A percentile compares a stretch with the other conserved stretches of the same genome.
These are phyloP conservation scores for Pittosporum tobira DNA, from an alignment of 129 eudicot genomes.

Conservation along the genomic window DNA sequence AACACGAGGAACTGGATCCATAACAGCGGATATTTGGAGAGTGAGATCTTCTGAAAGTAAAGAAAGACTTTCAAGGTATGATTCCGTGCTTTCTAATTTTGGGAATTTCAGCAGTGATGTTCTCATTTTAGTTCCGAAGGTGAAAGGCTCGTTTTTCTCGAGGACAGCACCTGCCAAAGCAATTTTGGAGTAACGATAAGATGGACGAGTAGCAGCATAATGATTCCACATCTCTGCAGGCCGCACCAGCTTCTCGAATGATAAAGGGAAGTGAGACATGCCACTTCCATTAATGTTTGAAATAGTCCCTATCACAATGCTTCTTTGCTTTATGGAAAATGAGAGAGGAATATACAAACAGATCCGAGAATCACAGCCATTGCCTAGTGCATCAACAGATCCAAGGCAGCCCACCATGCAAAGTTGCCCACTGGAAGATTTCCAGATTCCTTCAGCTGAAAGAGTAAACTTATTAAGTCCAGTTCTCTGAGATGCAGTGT, in stretches of 20 bases:
- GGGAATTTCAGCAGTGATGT: conserved; percentile 73
- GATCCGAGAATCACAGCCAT: conserved; percentile 59
- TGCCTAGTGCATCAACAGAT: conserved; percentile 17
- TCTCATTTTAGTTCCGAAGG: conserved; percentile 51
- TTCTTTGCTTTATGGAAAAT: conserved; percentile 75
- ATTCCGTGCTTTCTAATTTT: conserved; percentile 49
- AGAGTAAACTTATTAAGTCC: conserved; percentile 80
- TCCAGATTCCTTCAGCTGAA: conserved; percentile 87
- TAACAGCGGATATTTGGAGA: conserved; percentile 57
- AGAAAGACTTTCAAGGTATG: conserved; percentile 39
- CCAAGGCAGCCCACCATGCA: conserved; percentile 92
- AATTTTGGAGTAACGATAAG: conserved; percentile 63
- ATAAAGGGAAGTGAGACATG: conserved; percentile 50
- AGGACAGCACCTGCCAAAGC: conserved; percentile 52
- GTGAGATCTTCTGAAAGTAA: conserved; percentile 89
- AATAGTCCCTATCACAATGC: conserved; percentile 59
- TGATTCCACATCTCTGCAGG: conserved; percentile 62
- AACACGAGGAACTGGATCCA: conserved; percentile 34
- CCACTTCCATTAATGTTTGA: conserved; percentile 37
- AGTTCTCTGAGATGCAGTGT: conserved; percentile 53
- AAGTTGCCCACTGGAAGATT: conserved; percentile 77
- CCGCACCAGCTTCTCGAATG: conserved; percentile 52
- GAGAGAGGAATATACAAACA: conserved; percentile 80
- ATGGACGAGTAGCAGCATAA: conserved; percentile 49
- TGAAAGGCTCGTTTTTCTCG: conserved; percentile 73